Conservation (phyloP, 345 rosid species). For the Eucalyptus sideroxylon region DNA sequence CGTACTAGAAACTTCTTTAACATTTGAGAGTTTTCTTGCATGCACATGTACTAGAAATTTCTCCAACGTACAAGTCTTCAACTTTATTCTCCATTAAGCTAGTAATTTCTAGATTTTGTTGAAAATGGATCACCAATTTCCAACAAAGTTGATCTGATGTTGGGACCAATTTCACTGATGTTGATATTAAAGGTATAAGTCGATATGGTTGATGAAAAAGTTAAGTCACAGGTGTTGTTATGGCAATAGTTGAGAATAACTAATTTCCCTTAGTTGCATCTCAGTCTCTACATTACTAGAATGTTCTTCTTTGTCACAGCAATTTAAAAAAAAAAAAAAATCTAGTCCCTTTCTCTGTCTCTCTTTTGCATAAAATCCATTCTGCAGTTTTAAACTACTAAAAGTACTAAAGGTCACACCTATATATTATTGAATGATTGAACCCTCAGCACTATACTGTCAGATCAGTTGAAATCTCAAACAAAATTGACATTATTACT, state of each 20-base stretch:
- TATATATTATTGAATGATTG: neutral
- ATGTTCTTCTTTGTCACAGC: neutral
- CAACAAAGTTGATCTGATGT: neutral
- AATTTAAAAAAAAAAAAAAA: neutral
- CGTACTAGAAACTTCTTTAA: no score
- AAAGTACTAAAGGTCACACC: neutral
- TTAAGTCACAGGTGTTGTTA: neutral
- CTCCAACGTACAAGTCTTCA: no score
- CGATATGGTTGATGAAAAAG: neutral
- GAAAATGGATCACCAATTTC: no score
- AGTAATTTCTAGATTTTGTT: no score
- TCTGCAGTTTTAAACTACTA: neutral
- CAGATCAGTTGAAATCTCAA: neutral
- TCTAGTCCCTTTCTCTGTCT: neutral
- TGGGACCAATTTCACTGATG: neutral
- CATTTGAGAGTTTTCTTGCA: no score
- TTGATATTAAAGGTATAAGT: neutral
- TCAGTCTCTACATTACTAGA: neutral
- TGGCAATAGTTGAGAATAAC: neutral
- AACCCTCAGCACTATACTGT: neutral
- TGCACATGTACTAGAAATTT: no score
- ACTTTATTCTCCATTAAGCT: no score
- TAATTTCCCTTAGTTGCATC: neutral
- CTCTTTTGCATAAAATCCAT: neutral
- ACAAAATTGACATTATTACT: neutral